A percentile compares a stretch with the other conserved stretches of the same genome.
Evolutionary conservation across 208 protist species (phyloP).

Genomic region (Trypanosoma conorhini): DNA sequence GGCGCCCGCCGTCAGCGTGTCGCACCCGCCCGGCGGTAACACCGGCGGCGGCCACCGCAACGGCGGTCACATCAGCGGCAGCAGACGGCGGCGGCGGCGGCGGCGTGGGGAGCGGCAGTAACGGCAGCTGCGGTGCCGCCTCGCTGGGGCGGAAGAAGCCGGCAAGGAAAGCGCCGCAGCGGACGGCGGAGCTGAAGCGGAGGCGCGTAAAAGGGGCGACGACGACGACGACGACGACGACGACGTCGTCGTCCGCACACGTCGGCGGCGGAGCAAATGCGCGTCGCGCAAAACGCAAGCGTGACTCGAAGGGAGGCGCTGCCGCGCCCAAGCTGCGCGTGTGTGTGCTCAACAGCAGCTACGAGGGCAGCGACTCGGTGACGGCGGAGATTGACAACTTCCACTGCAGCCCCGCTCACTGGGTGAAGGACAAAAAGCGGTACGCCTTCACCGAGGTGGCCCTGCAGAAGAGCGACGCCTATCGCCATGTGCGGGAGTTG

Average conservation of each 20-base stretch:
- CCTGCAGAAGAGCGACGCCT: slow-evolving; percentile 75
- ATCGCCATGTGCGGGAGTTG: slow-evolving; percentile 69
- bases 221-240: not conserved
- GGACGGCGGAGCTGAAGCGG: not conserved
- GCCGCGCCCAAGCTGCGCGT: slow-evolving; percentile 34
- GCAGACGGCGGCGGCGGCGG: not conserved
- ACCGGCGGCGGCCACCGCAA: not conserved
- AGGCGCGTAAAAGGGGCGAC: not conserved
- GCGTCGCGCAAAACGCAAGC: not conserved
- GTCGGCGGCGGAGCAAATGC: not conserved
- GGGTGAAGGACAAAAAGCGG: slow-evolving; percentile 64
- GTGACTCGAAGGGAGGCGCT: not conserved
- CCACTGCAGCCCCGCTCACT: slow-evolving; percentile 79
- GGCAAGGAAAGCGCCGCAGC: slow-evolving; percentile 2
- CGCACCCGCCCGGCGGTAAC: not conserved
- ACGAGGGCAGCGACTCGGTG: slow-evolving; percentile 72
- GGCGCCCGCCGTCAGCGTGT: not conserved
- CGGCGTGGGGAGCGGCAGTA: not conserved
- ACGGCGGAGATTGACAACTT: slow-evolving; percentile 82
- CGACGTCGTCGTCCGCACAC: not conserved
- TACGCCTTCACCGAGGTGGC: slow-evolving; percentile 73
- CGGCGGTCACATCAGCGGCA: not conserved
- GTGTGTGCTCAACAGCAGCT: slow-evolving; percentile 87
- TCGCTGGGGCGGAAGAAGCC: not conserved
- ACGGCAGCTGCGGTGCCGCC: not conserved